These are phyloP conservation scores for Dioscorea dumetorum DNA, from an alignment of 106 monocot species.

Conservation along the genomic window DNA sequence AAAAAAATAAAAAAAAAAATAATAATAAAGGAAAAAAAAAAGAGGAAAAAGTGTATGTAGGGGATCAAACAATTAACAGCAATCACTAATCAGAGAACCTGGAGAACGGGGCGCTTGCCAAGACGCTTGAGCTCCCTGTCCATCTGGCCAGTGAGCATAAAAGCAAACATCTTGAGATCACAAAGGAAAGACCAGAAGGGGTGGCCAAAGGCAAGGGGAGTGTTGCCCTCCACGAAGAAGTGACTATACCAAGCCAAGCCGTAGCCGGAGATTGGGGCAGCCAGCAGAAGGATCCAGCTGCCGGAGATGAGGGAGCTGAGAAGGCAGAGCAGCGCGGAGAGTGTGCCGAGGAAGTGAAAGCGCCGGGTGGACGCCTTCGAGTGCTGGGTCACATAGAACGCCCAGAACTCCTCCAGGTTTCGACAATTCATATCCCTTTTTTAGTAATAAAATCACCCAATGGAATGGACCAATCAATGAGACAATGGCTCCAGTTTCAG, in stretches of 20 bases:
- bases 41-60: too few species aligned
- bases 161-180: constrained; percentile 67
- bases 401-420: constrained; percentile 71
- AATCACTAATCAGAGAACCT: constrained; percentile 12
- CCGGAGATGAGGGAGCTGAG: constrained; percentile 20
- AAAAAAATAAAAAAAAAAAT: too few species aligned
- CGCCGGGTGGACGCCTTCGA: constrained; percentile 66
- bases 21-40: too few species aligned
- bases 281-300: constrained; percentile 24
- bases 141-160: constrained; percentile 76
- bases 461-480: too few species aligned
- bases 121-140: constrained; percentile 81
- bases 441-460: not conserved
- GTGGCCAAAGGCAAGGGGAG: constrained; percentile 60
- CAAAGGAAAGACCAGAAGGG: constrained; percentile 76
- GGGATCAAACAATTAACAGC: too few species aligned
- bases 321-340: constrained; percentile 36
- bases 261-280: constrained; percentile 45
- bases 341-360: constrained; percentile 72
- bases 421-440: constrained; percentile 35
- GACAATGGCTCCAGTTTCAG: too few species aligned
- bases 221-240: constrained; percentile 75
- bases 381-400: constrained; percentile 72
- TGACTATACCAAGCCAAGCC: constrained; percentile 80
- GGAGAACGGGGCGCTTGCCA: constrained; percentile 60